Conservation (phyloP, 148 eudicot species). For the Rhododendron ovatum region DNA sequence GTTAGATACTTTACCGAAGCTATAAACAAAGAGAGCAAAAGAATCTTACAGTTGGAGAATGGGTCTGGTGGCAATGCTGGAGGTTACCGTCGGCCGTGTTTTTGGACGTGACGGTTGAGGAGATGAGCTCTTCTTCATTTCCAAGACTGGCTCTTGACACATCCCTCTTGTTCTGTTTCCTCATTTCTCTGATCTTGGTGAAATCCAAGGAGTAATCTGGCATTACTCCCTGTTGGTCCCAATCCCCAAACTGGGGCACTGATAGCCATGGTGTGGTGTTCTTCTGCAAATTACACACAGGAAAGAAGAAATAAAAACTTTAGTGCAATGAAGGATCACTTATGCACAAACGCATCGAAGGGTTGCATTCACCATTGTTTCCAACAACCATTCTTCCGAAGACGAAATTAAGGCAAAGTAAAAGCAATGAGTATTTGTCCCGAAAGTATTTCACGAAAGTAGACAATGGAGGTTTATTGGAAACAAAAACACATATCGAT, state of each 20-base stretch:
- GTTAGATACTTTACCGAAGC: background rate
- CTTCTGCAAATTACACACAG: conserved; percentile 32
- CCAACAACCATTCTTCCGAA: background rate
- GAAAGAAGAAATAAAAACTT: background rate
- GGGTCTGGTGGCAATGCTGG: conserved; percentile 43
- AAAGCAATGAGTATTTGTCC: background rate
- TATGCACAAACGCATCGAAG: background rate
- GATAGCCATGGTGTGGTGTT: conserved; percentile 68
- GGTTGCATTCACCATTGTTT: background rate
- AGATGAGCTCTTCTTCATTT: conserved; percentile 75
- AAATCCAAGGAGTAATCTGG: conserved; percentile 94
- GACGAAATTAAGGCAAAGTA: background rate
- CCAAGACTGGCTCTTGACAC: conserved; percentile 91
- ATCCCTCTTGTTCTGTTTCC: conserved; percentile 95
- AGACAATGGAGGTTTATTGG: background rate
- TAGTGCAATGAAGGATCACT: conserved; percentile 10
- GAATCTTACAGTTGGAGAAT: conserved; percentile 75
- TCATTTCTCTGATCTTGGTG: conserved; percentile 83
- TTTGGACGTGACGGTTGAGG: conserved; percentile 44
- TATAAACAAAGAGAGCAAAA: background rate
- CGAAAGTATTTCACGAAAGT: background rate
- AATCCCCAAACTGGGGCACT: conserved; percentile 95
- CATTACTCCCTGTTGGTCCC: conserved; percentile 83
- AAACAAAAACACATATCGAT: background rate
- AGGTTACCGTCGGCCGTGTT: conserved; percentile 30